Evolutionary conservation across 768 basidiomycete species (phyloP), one percentile per base, ranked within the genome.

Genomic region (Amanita muscaria): DNA sequence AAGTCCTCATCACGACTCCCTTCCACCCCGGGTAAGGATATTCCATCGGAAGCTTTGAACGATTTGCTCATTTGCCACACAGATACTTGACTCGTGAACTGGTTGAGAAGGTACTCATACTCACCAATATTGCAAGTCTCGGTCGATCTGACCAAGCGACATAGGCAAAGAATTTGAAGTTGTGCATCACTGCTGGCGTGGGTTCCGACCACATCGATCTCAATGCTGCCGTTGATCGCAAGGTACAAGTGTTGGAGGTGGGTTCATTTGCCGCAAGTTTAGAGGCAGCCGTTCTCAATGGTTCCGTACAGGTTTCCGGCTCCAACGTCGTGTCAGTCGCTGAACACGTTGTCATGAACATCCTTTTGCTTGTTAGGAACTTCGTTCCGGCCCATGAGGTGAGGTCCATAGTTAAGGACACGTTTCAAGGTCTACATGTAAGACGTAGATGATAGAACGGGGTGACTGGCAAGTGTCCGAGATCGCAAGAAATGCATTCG

Each of bases 291-390:
- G 18, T 4, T 29, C 14, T 24, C 31, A 3, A 42, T 44, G 34
- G 18, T n/a, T 27, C 39, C 23, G 34, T 30, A 21, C 44, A 77
- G 67, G 85, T 92, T 29, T 83, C 88, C 23, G 90, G 90, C 29
- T 88, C 85, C 18, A 93, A 91, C 57, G 90, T 92, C 42, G 83
- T 83, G 41, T 90, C 87, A 9, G 91, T 93, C 33, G 90, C 89
- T 35, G 91, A 93, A 64, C 88, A 90, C 61, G 88, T 88, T 48
- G 63, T 89, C 46, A 91, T 91, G 88, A 82, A 79, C 61, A 93
- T 94, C 53, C 79, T 94, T 40, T 67, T 88, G 30, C 81, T 93
- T 45, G 89, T 94, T 58, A 79, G 89, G 59, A 94, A 94, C 77
- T 91, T 84, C 54, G 70, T 83, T 19, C 85, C 84, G 18, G 87